A percentile compares a stretch with the other conserved stretches of the same genome.
Evolutionary conservation across 2,329 filamentous ascomycete genomes (phyloP).

Genomic region (Fusarium burgessii): DNA sequence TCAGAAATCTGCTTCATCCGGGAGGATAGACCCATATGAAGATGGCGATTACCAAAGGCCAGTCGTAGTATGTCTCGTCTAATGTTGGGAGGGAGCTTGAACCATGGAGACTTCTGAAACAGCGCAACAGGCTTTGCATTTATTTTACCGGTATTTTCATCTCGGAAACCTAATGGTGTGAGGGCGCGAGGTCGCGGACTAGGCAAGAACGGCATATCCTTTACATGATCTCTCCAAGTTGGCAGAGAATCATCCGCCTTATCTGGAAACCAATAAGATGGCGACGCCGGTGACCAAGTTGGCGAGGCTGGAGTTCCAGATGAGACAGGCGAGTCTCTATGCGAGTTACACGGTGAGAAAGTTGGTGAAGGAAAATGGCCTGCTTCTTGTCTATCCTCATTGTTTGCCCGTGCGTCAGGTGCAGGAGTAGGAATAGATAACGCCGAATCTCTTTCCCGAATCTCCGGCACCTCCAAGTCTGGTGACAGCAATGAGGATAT

Average conservation of each 20-base stretch:
- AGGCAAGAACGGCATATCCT: background rate
- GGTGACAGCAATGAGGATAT: no score
- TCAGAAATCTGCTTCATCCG: fast-evolving
- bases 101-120: background rate
- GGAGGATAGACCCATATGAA: background rate
- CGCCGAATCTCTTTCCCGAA: background rate
- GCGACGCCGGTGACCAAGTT: background rate
- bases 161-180: background rate
- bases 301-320: background rate
- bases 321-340: no score
- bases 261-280: background rate
- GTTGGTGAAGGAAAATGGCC: background rate
- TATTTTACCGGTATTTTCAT: background rate
- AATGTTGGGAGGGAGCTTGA: background rate
- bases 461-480: background rate
- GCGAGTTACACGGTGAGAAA: no score
- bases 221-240: background rate
- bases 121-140: background rate
- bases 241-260: background rate
- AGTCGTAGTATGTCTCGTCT: background rate
- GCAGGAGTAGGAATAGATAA: background rate
- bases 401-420: background rate
- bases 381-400: background rate
- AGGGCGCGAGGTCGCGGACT: background rate
- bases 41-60: background rate